Conservation (phyloP, 2,329 filamentous ascomycete genomes). For the Herpomyces periplanetae region DNA sequence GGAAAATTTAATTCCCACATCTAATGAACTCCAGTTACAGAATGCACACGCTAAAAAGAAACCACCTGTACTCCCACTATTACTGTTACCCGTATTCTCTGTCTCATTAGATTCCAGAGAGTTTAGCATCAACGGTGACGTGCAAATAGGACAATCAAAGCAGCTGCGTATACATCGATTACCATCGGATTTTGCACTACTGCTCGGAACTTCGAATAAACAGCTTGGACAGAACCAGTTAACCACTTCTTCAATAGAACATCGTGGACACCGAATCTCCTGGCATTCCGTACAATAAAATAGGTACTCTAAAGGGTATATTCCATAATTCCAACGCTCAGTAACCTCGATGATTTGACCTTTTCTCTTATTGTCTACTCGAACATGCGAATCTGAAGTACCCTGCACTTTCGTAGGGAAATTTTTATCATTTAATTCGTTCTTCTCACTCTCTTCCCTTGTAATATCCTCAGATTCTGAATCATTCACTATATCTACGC, state of each 20-base stretch:
- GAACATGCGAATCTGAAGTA: too few relatives aligned
- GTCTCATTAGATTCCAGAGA: constrained; percentile 16
- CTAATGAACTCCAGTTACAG: constrained; percentile 65
- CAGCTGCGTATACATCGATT: constrained; percentile 85
- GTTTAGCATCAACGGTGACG: constrained; percentile 34
- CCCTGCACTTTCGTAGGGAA: too few relatives aligned
- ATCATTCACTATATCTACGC: too few relatives aligned
- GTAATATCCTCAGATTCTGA: too few relatives aligned
- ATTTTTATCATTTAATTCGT: too few relatives aligned
- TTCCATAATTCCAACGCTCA: constrained; percentile 68
- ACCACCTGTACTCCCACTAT: constrained; percentile 7
- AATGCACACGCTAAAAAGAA: constrained; percentile 51
- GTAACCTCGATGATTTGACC: too few relatives aligned
- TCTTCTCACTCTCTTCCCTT: too few relatives aligned
- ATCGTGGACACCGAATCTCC: constrained; percentile 69
- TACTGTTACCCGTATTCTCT: constrained; percentile 3
- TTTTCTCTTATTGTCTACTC: too few relatives aligned
- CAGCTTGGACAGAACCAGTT: constrained; percentile 87
- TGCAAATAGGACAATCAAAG: constrained; percentile 70
- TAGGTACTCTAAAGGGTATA: constrained; percentile 70
- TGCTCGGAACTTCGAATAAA: constrained; percentile 76
- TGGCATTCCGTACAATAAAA: constrained; percentile 93
- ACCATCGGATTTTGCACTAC: constrained; percentile 59
- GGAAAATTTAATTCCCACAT: constrained; percentile 63
- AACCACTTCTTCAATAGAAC: constrained; percentile 64